Conservation (phyloP, 208 protist species). For the Crithidia brevicula region DNA sequence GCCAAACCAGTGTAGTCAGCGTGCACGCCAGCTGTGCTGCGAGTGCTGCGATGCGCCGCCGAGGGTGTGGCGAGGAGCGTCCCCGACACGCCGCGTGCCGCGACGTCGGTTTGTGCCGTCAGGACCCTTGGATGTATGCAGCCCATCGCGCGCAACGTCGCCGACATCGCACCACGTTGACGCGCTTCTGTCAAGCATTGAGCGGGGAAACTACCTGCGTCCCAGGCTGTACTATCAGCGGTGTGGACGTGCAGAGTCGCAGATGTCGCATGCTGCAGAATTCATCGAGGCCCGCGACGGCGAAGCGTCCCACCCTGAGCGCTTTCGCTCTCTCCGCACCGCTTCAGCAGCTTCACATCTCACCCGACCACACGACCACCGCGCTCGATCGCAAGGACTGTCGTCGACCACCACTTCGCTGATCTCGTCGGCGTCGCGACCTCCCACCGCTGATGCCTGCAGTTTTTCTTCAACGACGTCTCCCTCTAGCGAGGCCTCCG, state of each 20-base stretch:
- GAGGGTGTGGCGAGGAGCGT: conserved; percentile 9
- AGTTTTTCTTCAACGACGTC: conserved; percentile 9
- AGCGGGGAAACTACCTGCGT: conserved; percentile 72
- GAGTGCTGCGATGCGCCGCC: conserved; percentile 23
- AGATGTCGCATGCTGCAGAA: no score
- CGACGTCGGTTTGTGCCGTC: conserved; percentile 35
- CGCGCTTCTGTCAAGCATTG: conserved; percentile 72
- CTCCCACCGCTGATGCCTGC: not conserved
- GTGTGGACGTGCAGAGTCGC: conserved; percentile 28
- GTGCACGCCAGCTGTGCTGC: conserved; percentile 24
- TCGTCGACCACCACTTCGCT: conserved; percentile 19
- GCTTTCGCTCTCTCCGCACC: no score
- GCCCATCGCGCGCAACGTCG: conserved; percentile 23
- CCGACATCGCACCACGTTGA: conserved; percentile 59
- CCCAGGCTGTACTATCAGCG: conserved; percentile 66
- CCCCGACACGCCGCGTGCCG: conserved; percentile 17
- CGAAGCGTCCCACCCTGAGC: no score
- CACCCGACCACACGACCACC: conserved; percentile 7
- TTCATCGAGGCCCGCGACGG: no score
- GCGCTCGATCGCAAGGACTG: conserved; percentile 10
- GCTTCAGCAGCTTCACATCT: no score
- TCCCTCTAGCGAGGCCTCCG: conserved; percentile 1
- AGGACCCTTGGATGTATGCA: conserved; percentile 21
- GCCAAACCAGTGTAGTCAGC: not conserved
- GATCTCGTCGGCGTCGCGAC: not conserved